These are phyloP conservation scores for Onygenales sp. DNA, from an alignment of 2,329 filamentous ascomycete genomes.

Conservation along the genomic window DNA sequence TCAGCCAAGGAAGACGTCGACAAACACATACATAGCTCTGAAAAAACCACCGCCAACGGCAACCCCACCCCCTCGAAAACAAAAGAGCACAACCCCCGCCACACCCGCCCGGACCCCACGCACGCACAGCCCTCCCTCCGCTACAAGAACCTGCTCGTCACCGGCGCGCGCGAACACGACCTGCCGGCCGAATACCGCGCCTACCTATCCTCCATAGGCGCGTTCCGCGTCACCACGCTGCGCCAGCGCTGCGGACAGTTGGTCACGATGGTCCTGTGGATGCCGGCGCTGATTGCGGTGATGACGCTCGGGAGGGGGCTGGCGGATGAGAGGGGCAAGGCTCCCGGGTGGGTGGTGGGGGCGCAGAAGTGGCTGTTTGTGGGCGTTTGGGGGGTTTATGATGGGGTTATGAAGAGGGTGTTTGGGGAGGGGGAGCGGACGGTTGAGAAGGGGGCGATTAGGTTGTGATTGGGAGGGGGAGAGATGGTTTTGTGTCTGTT, in stretches of 20 bases:
- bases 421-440: constrained; percentile 85
- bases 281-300: constrained; percentile 50
- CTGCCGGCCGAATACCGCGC: constrained; percentile 68
- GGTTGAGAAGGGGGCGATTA: constrained; percentile 18
- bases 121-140: constrained; percentile 68
- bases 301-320: constrained; percentile 36
- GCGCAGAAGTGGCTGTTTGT: constrained; percentile 46
- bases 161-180: constrained; percentile 70
- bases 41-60: constrained; percentile 4
- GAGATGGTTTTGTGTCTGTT: not conserved
- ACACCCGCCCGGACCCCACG: not conserved
- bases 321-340: constrained; percentile 55
- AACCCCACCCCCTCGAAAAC: not conserved
- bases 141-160: constrained; percentile 70
- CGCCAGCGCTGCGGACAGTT: constrained; percentile 58
- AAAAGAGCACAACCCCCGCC: constrained; percentile 10
- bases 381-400: constrained; percentile 56
- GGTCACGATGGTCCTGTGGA: constrained; percentile 52
- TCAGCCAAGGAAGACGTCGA: constrained; percentile 9
- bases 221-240: constrained; percentile 60
- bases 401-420: constrained; percentile 50
- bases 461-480: not conserved
- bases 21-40: constrained; percentile 16
- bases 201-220: constrained; percentile 59
- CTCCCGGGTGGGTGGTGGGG: constrained; percentile 57